A percentile compares a stretch with the other conserved stretches of the same genome.
Conservation (phyloP, 306 rosid species). For the Cucumis hystrix region DNA sequence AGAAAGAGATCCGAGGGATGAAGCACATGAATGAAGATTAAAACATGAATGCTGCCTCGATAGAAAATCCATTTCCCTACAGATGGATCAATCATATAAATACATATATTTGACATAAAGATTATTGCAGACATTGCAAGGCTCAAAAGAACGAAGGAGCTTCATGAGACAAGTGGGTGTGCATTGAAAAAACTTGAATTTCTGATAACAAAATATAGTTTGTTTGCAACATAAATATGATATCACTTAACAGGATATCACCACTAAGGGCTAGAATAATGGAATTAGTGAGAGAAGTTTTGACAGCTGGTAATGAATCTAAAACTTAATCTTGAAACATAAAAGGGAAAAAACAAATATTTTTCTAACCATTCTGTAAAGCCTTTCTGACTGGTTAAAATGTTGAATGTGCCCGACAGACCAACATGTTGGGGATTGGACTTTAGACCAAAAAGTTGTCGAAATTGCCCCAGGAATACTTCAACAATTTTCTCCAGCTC, state of each 20-base stretch:
- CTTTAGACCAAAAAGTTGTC: conserved; percentile 90
- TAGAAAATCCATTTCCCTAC: conserved; percentile 88
- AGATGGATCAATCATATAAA: conserved; percentile 13
- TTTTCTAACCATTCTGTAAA: conserved; percentile 60
- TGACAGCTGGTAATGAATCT: background rate
- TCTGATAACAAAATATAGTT: background rate
- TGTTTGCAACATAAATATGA: background rate
- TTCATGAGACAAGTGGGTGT: background rate
- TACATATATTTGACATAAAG: conserved; percentile 1
- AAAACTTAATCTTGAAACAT: background rate
- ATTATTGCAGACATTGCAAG: background rate
- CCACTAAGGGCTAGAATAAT: background rate
- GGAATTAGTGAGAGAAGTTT: background rate
- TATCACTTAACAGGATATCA: background rate
- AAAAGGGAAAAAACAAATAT: background rate
- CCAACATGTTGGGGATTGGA: conserved; percentile 49
- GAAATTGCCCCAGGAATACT: conserved; percentile 80
- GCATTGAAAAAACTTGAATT: background rate
- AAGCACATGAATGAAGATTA: conserved; percentile 82
- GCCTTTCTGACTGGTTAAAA: conserved; percentile 77
- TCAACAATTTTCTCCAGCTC: conserved; percentile 62
- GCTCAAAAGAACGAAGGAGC: background rate
- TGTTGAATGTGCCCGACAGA: conserved; percentile 46
- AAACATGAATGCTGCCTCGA: conserved; percentile 70
- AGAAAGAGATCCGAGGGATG: conserved; percentile 93